Base-by-base conservation (phyloP, 306 rosid genomes). In the Casuarina equisetifolia region DNA sequence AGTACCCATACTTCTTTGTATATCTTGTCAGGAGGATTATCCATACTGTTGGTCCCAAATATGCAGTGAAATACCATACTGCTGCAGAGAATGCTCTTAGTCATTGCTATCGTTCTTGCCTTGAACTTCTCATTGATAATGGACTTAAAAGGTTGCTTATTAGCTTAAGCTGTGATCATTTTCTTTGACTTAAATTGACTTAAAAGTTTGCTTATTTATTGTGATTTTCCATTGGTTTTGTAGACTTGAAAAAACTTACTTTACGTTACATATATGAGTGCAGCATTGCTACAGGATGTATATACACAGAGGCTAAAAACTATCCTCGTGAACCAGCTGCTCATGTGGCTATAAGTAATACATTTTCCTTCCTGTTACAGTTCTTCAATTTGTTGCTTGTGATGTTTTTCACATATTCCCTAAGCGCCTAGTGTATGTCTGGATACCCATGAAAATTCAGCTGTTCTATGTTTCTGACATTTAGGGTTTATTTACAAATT, bases 281-380 rank as follows among this genome's bases (percentile, higher is more conserved):
- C 90, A 95, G 99, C 86, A 95, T 95, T 86, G 99, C 99, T 72
- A 87, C 77, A 86, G 97, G 96, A 19, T 92, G 99, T 81, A 95
- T 92, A 79, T 95, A 95, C 82, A 85, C 97, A 9, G 99, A 95
- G 74, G 82, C 90, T 78, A 95, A 95, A 87, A 95, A 88, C 82
- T 95, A 95, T 86, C 97, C 99, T 72, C 97, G 99, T 77, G 99
- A 95, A 83, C 97, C 99, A 76, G 99, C 99, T 77, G 97, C 99
- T 12, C 99, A 95, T 85, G 99, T 95, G 63, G 91, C 99, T 78
- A 95, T 95, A 79, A 91, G 99, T 95, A 88, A 95, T 97, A 85
- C 77, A 44, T 74, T 77, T 53, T 73, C 49, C 64, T 74, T 6
- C 74, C 40, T 76, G 79, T 79, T 83, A 32, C 75, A 20, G 67